Base-by-base conservation (phyloP, 306 rosid genomes). In the Vachellia collinsii region DNA sequence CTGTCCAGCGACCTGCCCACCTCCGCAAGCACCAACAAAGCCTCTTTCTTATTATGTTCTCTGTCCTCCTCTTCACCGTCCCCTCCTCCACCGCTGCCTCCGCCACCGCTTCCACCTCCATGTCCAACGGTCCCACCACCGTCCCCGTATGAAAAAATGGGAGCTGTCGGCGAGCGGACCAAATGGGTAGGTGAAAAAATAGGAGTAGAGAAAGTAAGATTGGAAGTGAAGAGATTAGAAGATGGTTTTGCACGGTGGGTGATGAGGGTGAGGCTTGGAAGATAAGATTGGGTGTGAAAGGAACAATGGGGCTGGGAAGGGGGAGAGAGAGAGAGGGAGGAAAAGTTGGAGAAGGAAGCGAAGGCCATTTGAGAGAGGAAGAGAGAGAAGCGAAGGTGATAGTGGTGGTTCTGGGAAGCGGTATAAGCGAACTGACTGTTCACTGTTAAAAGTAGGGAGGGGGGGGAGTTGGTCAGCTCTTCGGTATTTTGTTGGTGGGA, bases 1-100 rank as follows among this genome's bases (percentile, higher is more conserved):
- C 90, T 91, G 87, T 93, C 99, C 80, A 72, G 25, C 43, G 91
- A 80, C 85, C 91, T 83, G 43, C 97, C 88, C 0, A 78, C 92
- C 89, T 91, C 93, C 0, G 81, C 90, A 74, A 91, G 48, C 37
- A 88, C 94, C 85, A 81, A 64, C 80, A 88, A 8, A 37, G 92
- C 92, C 91, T 94, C 99, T 75, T 78, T 78, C 77, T 81, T 88
- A 78, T 93, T 94, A 43, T 77, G 78, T 51, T 84, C 91, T 81
- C 94, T 76, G 48, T 84, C 92, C 36, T 82, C 92, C 19, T 64
- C 87, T 5, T 74, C 96, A 0, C 54, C 93, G 1, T 71, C 86
- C 17, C 64, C 88, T 0, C 77, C 17, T 1, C 56, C 54, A 1
- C 58, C 50, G 46, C 75, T 80, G 0, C 80, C 88, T 1, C 82